A percentile compares a stretch with the other conserved stretches of the same genome.
phyloP scores from a whole-genome alignment of 371 early-diverging fungal genomes.

The Mortierella sp. region DNA sequence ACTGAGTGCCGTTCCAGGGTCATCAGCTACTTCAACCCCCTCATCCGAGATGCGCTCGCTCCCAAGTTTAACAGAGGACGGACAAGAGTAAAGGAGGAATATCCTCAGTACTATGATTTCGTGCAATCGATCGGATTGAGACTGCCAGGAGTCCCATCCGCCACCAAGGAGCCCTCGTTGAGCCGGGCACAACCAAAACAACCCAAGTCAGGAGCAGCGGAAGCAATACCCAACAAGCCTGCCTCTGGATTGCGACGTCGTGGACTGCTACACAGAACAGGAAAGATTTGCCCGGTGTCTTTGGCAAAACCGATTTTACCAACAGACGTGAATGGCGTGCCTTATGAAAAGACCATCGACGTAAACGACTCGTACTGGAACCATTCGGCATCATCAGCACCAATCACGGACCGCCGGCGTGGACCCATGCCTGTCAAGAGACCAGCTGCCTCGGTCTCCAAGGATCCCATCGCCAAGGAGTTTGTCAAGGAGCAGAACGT shows the following conservation, averaged over 20 bases:
- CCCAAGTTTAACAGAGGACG: constrained; percentile 36
- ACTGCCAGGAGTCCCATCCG: constrained; percentile 30
- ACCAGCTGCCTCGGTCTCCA: constrained; percentile 21
- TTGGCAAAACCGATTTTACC: constrained; percentile 48
- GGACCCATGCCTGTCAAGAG: constrained; percentile 23
- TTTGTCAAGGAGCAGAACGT: constrained; percentile 40
- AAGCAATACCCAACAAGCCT: background rate
- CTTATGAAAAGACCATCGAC: constrained; percentile 30
- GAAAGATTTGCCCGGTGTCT: constrained; percentile 43
- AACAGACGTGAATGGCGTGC: constrained; percentile 51
- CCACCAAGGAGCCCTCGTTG: constrained; percentile 36
- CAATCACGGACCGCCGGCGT: constrained; percentile 16
- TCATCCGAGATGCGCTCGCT: constrained; percentile 31
- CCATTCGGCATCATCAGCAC: background rate
- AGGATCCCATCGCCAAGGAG: constrained; percentile 25
- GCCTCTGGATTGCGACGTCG: constrained; percentile 1
- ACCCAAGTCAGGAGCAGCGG: background rate
- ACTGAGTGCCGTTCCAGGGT: constrained; percentile 19
- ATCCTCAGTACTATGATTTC: constrained; percentile 51
- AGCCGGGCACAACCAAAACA: constrained; percentile 11
- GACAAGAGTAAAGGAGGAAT: constrained; percentile 33
- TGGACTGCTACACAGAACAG: constrained; percentile 34
- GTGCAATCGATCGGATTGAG: constrained; percentile 37
- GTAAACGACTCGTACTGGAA: constrained; percentile 36
- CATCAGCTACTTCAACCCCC: constrained; percentile 23